These are phyloP conservation scores for Neophaeococcomyces mojaviensis DNA, from an alignment of 2,329 filamentous ascomycete genomes.

Conservation along the genomic window DNA sequence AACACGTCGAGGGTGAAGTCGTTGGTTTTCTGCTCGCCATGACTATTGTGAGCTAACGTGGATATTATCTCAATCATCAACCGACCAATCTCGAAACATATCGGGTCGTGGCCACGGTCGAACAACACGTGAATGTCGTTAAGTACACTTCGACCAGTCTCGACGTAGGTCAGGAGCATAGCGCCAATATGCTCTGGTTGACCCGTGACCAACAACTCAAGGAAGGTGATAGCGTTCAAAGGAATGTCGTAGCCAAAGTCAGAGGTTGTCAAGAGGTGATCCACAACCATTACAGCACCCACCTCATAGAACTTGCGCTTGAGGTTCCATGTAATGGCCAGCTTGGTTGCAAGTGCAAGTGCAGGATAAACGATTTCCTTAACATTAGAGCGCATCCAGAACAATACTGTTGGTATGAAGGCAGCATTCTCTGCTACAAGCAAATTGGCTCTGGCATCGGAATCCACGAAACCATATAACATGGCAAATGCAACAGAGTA, in stretches of 20 bases:
- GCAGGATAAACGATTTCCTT: slow-evolving; percentile 14
- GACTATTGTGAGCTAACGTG: slow-evolving; percentile 4
- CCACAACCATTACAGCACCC: background rate
- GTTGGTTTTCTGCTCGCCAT: background rate
- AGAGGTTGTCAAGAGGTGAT: background rate
- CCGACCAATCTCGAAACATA: slow-evolving; percentile 8
- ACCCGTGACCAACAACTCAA: slow-evolving; percentile 6
- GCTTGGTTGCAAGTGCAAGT: slow-evolving; percentile 13
- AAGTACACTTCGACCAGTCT: background rate
- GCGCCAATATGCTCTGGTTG: slow-evolving; percentile 3
- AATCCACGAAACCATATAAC: slow-evolving; percentile 13
- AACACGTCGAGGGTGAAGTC: background rate
- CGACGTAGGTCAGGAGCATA: background rate
- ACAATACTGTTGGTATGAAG: background rate
- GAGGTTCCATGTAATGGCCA: slow-evolving; percentile 8
- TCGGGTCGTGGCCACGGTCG: slow-evolving; percentile 3
- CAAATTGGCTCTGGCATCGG: slow-evolving; percentile 12
- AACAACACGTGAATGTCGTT: slow-evolving; percentile 1
- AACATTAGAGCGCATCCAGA: background rate
- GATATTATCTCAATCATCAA: slow-evolving; percentile 4
- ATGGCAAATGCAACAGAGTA: slow-evolving; percentile 1
- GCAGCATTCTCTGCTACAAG: slow-evolving; percentile 3
- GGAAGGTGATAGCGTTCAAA: slow-evolving; percentile 3
- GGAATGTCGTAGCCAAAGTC: slow-evolving; percentile 8
- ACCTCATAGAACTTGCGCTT: background rate